Conservation (phyloP, 257 asterid genomes). For the Hygrophila difformis region DNA sequence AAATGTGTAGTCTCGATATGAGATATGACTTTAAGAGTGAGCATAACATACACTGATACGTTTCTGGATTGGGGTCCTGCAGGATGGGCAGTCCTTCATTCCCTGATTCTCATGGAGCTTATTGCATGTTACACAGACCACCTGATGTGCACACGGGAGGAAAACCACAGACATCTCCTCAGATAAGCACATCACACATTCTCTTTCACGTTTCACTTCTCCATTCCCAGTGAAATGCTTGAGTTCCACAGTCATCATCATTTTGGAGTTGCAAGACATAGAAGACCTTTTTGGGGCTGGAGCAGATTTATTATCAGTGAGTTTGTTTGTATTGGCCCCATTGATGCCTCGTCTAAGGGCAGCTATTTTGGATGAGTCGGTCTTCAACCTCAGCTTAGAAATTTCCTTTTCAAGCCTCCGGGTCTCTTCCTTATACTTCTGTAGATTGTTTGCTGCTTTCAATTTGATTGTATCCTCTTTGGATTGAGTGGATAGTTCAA, state of each 20-base stretch:
- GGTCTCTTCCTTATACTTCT: conserved; percentile 42
- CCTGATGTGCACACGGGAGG: conserved; percentile 76
- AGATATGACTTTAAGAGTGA: conserved; percentile 21
- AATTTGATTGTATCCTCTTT: conserved; percentile 38
- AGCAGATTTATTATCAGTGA: conserved; percentile 21
- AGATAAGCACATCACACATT: conserved; percentile 71
- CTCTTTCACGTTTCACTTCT: conserved; percentile 58
- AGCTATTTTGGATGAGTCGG: conserved; percentile 52
- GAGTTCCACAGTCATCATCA: neutral
- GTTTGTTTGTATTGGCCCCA: conserved; percentile 40
- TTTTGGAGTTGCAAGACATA: conserved; percentile 23
- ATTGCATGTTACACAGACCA: conserved; percentile 54
- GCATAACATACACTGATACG: conserved; percentile 58
- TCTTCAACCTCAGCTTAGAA: conserved; percentile 46
- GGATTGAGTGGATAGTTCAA: conserved; percentile 42
- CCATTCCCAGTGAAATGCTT: conserved; percentile 16
- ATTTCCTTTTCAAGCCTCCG: conserved; percentile 50
- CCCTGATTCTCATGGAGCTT: conserved; percentile 75
- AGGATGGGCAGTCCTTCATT: conserved; percentile 78
- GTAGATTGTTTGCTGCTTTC: conserved; percentile 47
- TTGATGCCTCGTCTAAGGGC: conserved; percentile 53
- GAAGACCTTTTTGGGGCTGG: conserved; percentile 19
- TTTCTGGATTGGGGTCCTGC: conserved; percentile 57
- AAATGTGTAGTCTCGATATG: no score
- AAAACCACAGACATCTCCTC: conserved; percentile 76